Conservation (phyloP, 2,329 filamentous ascomycete genomes). For the Calonectria honghensis region DNA sequence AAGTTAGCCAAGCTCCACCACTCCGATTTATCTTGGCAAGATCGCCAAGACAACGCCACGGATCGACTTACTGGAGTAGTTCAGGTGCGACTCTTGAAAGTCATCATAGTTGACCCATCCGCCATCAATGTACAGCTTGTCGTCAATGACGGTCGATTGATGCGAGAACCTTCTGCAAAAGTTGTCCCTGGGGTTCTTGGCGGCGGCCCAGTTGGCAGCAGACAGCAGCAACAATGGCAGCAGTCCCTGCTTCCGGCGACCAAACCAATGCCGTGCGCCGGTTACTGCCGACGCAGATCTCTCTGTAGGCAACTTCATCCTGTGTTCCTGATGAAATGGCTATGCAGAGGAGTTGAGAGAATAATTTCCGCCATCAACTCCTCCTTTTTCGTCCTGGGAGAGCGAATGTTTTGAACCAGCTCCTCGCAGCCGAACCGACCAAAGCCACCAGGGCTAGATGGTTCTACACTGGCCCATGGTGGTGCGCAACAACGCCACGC, state of each 20-base stretch:
- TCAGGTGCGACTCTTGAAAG: constrained; percentile 65
- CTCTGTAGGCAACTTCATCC: not conserved
- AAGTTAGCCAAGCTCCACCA: constrained; percentile 59
- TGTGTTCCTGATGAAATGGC: not conserved
- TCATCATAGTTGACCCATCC: constrained; percentile 73
- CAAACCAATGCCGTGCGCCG: not conserved
- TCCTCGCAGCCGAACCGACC: not conserved
- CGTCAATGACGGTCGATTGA: constrained; percentile 74
- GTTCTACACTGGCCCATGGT: not conserved
- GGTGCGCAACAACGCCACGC: constrained; percentile 15
- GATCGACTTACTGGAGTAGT: constrained; percentile 71
- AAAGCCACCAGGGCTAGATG: constrained; percentile 1
- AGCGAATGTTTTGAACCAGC: not conserved
- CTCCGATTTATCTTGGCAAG: not conserved
- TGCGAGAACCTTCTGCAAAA: constrained; percentile 73
- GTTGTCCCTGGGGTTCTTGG: constrained; percentile 54
- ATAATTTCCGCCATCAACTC: not conserved
- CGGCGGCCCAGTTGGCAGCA: not conserved
- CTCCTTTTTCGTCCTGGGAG: not conserved
- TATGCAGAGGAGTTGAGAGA: not conserved
- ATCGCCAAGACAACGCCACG: constrained; percentile 57
- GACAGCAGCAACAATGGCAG: constrained; percentile 1
- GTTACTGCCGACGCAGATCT: not conserved
- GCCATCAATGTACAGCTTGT: constrained; percentile 76
- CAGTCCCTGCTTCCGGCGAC: not conserved